phyloP scores from a whole-genome alignment of 2,329 filamentous ascomycete genomes.

The Epichloe amarillans region DNA sequence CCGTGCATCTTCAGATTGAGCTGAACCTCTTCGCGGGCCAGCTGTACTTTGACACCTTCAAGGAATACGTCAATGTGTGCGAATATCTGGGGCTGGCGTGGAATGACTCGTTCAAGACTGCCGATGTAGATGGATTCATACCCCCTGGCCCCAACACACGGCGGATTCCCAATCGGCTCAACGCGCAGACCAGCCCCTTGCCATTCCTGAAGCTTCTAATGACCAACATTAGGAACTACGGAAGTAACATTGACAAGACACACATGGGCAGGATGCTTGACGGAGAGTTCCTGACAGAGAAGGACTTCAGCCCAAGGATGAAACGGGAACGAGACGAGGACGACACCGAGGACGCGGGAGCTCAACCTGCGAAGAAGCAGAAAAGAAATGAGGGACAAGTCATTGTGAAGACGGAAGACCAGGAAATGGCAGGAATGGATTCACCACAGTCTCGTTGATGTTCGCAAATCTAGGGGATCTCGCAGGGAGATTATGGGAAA shows the following conservation, averaged over 20 bases:
- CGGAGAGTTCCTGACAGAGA: conserved; percentile 13
- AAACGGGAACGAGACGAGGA: not conserved
- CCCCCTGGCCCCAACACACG: not conserved
- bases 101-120: not conserved
- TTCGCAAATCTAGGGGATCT: too few relatives aligned
- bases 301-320: conserved; percentile 8
- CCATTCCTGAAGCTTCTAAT: conserved; percentile 24
- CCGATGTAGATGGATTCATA: not conserved
- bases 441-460: too few relatives aligned
- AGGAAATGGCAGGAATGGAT: too few relatives aligned
- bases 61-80: conserved; percentile 41
- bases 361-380: not conserved
- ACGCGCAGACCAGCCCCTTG: conserved; percentile 17
- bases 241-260: conserved; percentile 26
- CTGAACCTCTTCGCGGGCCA: conserved; percentile 58
- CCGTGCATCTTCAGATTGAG: conserved; percentile 23
- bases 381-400: not conserved
- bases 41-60: conserved; percentile 42
- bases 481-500: too few relatives aligned
- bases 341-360: not conserved
- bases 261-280: conserved; percentile 27
- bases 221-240: conserved; percentile 22
- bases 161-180: not conserved
- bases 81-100: conserved; percentile 35
- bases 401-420: not conserved